Base-by-base conservation (phyloP, 2,329 filamentous ascomycete genomes). In the Bipolaris zeicola region DNA sequence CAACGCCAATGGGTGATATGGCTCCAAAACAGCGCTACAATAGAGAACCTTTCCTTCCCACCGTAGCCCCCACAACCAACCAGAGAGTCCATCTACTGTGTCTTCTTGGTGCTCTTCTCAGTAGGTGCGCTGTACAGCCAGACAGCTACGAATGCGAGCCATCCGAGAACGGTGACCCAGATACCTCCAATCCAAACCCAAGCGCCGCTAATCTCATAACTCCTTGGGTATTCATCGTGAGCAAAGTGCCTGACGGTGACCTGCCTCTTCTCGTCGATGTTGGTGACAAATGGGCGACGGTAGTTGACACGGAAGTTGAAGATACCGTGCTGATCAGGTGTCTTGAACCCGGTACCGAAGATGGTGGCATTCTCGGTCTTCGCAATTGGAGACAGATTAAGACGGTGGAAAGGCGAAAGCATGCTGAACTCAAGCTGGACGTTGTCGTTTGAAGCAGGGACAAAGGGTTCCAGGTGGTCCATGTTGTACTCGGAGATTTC, bases 251-350 rank as follows among this genome's bases (percentile, higher is more conserved):
- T 87, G 31, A 99, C 92, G 0, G 93, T 96, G 50, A 98, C 93
- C 20, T 94, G 95, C 67, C 88, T 86, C 86, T 98, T 98, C 82
- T 97, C 92, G 74, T 97, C 93, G 50, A 99, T 76, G 75, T 88
- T 89, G 70, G 87, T 95, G 66, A 96, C 79, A 82, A 97, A 96
- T 1, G 94, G 92, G 6, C 95, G 88, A 83, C 96, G 96, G 84
- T 98, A 97, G 83, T 97, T 96, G 77, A 98, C 85, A 74, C 89
- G 87, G 85, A 99, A 98, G 81, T 96, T 96, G 85, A 98, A 99
- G 79, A 99, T 97, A 74, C 95, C 95, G 80, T 99, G 95, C 79
- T 99, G 95, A 76, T 99, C 95, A 4, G 95, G 95, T 3, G 94
- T 85, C 62, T 83, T 89, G 79, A 99, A 97, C 22, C 85, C 83